These are phyloP conservation scores for Scalesia atractyloides DNA, from an alignment of 129 eudicot species.

Conservation along the genomic window DNA sequence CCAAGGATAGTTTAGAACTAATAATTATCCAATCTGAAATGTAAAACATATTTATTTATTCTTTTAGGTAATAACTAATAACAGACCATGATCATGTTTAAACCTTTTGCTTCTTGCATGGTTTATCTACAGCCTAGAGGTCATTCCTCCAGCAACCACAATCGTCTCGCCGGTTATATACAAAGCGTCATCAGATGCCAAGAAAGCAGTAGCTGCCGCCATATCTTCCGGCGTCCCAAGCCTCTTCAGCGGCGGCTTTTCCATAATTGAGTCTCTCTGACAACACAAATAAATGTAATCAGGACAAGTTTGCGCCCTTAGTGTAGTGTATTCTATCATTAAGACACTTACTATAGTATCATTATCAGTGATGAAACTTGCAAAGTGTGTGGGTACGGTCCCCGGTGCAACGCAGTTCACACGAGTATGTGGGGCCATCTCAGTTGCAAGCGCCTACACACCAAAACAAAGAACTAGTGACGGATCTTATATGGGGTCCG, in stretches of 20 bases:
- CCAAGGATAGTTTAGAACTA: too few species aligned
- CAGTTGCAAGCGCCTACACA: constrained; percentile 81
- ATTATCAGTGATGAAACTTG: constrained; percentile 50
- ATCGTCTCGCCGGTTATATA: constrained; percentile 90
- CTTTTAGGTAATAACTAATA: too few species aligned
- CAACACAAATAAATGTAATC: constrained; percentile 19
- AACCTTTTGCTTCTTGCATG: background rate
- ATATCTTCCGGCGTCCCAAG: constrained; percentile 92
- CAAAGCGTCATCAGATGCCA: constrained; percentile 91
- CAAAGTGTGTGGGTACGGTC: constrained; percentile 84
- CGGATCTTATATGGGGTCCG: background rate
- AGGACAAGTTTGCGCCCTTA: background rate
- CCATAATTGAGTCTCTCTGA: constrained; percentile 56
- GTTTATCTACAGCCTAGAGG: constrained; percentile 63
- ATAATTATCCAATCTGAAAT: too few species aligned
- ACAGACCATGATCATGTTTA: background rate
- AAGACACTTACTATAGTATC: constrained; percentile 48
- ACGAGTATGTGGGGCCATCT: constrained; percentile 91
- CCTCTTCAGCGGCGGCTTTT: constrained; percentile 57
- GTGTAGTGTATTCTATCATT: background rate
- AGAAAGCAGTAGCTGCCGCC: constrained; percentile 83
- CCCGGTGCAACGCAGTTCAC: constrained; percentile 98
- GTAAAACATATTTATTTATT: too few species aligned
- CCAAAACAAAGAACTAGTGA: background rate
- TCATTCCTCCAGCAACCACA: constrained; percentile 86